These are phyloP conservation scores for Paraphysoderma sedebokerense DNA, from an alignment of 371 early-diverging fungal species.

Conservation along the genomic window DNA sequence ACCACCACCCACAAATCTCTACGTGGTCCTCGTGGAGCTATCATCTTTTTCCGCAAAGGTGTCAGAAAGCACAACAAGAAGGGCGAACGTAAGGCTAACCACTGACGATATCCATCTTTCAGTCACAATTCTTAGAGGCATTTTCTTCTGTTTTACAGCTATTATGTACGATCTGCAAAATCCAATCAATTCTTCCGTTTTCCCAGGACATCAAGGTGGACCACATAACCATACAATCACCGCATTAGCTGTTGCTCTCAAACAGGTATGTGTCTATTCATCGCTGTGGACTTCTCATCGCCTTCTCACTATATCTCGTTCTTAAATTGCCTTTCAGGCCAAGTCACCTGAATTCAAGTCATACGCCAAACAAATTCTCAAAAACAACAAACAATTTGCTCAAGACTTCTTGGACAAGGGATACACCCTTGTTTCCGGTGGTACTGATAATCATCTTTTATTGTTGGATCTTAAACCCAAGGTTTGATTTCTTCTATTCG, in stretches of 20 bases:
- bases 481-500: conserved; percentile 17
- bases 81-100: conserved; percentile 41
- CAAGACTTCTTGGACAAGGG: conserved; percentile 44
- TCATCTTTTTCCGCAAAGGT: conserved; percentile 97
- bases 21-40: conserved; percentile 96
- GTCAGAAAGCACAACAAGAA: conserved; percentile 63
- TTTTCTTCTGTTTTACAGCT: conserved; percentile 18
- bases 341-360: conserved; percentile 65
- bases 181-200: conserved; percentile 92
- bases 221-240: conserved; percentile 99
- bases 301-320: background rate
- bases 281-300: too few species aligned
- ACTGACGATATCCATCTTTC: too few species aligned
- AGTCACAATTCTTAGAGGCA: background rate
- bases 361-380: conserved; percentile 77
- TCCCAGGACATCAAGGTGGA: conserved; percentile 98
- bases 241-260: conserved; percentile 91
- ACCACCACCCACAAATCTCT: conserved; percentile 99
- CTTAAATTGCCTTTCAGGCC: conserved; percentile 17
- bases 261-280: conserved; percentile 51
- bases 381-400: conserved; percentile 81
- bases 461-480: conserved; percentile 69
- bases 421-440: conserved; percentile 79
- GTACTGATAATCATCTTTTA: conserved; percentile 89
- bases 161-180: conserved; percentile 74